These are phyloP conservation scores for Hypoxylon trugodes DNA, from an alignment of 495 filamentous ascomycete species.

Conservation along the genomic window DNA sequence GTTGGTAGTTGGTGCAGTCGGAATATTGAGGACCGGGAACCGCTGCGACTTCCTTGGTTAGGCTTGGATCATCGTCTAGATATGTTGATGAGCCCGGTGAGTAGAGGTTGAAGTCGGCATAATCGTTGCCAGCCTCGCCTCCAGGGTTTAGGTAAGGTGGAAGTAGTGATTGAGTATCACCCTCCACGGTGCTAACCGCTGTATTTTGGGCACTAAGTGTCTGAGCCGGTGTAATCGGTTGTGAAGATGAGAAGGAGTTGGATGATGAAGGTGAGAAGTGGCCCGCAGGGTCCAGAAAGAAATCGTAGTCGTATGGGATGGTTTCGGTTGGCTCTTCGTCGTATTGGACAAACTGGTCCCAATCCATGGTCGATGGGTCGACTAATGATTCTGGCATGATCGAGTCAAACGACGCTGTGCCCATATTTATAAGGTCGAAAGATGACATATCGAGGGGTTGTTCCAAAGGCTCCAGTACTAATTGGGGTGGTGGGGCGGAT, in stretches of 20 bases:
- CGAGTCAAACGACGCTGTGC: conserved; percentile 27
- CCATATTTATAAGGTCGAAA: conserved; percentile 17
- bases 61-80: conserved; percentile 53
- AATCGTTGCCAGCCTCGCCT: conserved; percentile 51
- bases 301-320: conserved; percentile 47
- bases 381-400: conserved; percentile 23
- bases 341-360: conserved; percentile 53
- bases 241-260: conserved; percentile 46
- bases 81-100: conserved; percentile 53
- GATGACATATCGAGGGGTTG: conserved; percentile 18
- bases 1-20: conserved; percentile 1
- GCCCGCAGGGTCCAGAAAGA: conserved; percentile 47
- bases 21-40: conserved; percentile 9
- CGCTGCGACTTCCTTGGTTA: conserved; percentile 36
- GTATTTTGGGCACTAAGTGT: conserved; percentile 19
- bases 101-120: conserved; percentile 61
- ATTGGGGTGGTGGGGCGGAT: conserved; percentile 31
- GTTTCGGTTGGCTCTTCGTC: conserved; percentile 45
- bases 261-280: conserved; percentile 49
- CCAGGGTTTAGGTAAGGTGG: conserved; percentile 56
- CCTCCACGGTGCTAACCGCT: conserved; percentile 7
- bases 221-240: conserved; percentile 47
- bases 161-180: conserved; percentile 33
- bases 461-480: conserved; percentile 29
- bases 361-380: conserved; percentile 43